Evolutionary conservation across 306 rosid species (phyloP), one percentile per base, ranked within the genome.

Genomic region (Ormosia emarginata): DNA sequence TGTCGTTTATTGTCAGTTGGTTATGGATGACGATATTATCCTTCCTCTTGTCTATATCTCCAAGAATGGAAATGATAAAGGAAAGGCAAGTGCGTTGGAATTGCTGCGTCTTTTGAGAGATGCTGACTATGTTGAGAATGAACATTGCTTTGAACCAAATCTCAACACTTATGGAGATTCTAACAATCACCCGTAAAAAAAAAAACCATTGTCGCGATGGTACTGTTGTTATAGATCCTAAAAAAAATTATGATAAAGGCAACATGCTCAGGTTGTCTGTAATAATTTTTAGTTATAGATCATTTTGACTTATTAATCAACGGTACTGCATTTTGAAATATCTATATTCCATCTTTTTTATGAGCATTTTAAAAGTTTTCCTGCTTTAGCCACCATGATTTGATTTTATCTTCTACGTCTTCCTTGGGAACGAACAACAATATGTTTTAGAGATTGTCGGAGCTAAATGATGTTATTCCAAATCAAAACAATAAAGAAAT

Each of bases 31-130:
- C 73, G 86, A 83, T 50, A 71, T 93, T 39, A 67, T 92, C 40
- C 78, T 87, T 78, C 49, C 85, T 24, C 94, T 96, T 78, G 81
- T 75, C 74, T 17, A 7, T 44, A 86, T 94, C 77, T 88, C 98
- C 34, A 24, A 77, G 77, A 92, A 91, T 69, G 98, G 99, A 44
- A 94, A 66, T 71, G 92, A 92, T 44, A 89, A 74, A 85, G 97
- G 88, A 69, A 88, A 57, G 83, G 88, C 3, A 44, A 82, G 63
- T 40, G 94, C 99, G 1, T 12, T 63, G 68, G 98, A 96, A 83
- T 73, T 93, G 79, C 86, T 90, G 40, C 86, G 89, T 75, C 91
- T 85, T 67, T 83, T 92, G 83, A 70, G 67, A 84, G 97, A 93
- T 66, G 50, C 75, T 18, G 14, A 18, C 6, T 67, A 46, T 55